phyloP scores from a whole-genome alignment of 805 yeast genomes.

The Metschnikowia anglica region DNA sequence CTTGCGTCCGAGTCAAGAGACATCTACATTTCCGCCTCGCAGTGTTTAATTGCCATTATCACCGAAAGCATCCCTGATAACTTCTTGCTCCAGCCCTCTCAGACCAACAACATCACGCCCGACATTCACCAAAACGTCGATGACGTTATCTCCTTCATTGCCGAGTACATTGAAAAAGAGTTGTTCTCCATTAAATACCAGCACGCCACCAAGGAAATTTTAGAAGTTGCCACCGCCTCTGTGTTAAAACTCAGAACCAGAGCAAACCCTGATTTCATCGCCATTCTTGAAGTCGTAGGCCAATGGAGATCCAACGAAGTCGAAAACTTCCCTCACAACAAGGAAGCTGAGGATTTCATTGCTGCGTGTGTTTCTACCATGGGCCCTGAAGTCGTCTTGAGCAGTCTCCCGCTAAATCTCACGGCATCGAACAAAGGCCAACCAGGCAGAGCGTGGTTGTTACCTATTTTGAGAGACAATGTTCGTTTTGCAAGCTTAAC shows the following conservation, averaged over 20 bases:
- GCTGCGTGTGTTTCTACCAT: constrained; percentile 73
- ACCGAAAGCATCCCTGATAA: constrained; percentile 64
- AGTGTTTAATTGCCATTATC: constrained; percentile 80
- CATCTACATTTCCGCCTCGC: constrained; percentile 75
- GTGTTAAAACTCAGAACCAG: constrained; percentile 63
- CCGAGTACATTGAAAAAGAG: constrained; percentile 53
- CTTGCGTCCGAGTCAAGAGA: constrained; percentile 63
- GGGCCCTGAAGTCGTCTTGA: constrained; percentile 84
- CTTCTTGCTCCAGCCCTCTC: constrained; percentile 52
- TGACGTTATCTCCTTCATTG: constrained; percentile 49
- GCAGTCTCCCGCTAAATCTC: constrained; percentile 76
- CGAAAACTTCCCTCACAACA: constrained; percentile 62
- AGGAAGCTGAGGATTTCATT: constrained; percentile 77
- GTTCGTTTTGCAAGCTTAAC: constrained; percentile 68
- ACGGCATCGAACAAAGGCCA: constrained; percentile 44
- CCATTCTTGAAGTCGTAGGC: constrained; percentile 71
- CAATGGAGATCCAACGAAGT: constrained; percentile 81
- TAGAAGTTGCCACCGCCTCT: constrained; percentile 63
- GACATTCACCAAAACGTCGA: constrained; percentile 58
- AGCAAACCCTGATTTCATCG: constrained; percentile 67
- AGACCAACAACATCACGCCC: constrained; percentile 37
- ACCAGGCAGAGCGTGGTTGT: constrained; percentile 93
- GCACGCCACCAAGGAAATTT: constrained; percentile 69
- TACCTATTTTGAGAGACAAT: constrained; percentile 87
- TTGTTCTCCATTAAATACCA: constrained; percentile 72